Evolutionary conservation across 495 filamentous ascomycete genomes (phyloP).

Genomic region (Elasticomyces elasticus): DNA sequence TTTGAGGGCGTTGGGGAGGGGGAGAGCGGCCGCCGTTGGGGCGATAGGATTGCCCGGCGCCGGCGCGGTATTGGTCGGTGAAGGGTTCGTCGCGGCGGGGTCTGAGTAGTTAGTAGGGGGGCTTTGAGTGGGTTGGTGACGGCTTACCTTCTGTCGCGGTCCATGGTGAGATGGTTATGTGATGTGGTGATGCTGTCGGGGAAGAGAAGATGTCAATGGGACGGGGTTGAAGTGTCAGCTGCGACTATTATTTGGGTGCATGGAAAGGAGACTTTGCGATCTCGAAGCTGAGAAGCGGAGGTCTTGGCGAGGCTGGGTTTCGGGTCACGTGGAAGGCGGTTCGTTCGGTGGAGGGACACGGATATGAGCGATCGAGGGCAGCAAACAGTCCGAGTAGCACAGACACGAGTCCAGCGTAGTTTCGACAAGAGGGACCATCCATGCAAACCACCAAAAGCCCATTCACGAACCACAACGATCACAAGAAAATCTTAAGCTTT

Average conservation of each 20-base stretch:
- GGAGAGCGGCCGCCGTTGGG: constrained; percentile 24
- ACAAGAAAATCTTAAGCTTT: not conserved
- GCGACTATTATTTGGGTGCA: too few species aligned
- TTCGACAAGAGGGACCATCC: too few species aligned
- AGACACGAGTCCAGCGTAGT: too few species aligned
- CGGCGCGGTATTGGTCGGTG: constrained; percentile 2
- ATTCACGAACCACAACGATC: not conserved
- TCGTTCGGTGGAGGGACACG: too few species aligned
- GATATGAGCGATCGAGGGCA: too few species aligned
- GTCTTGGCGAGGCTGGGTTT: not conserved
- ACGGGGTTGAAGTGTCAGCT: too few species aligned
- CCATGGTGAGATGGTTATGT: not conserved
- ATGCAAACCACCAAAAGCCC: not conserved
- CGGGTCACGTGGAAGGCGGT: too few species aligned
- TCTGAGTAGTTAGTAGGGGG: not conserved
- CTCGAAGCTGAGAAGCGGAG: not conserved
- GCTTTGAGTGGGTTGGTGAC: not conserved
- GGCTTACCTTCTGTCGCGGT: constrained; percentile 11
- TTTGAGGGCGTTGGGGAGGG: constrained; percentile 10
- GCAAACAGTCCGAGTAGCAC: too few species aligned
- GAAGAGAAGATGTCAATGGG: not conserved
- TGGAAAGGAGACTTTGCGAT: too few species aligned
- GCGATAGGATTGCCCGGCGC: constrained; percentile 32
- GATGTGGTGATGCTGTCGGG: not conserved
- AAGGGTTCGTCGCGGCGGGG: constrained; percentile 5